Evolutionary conservation across 805 yeast genomes (phyloP), one percentile per base, ranked within the genome.

Genomic region (Pachysolen tannophilus): DNA sequence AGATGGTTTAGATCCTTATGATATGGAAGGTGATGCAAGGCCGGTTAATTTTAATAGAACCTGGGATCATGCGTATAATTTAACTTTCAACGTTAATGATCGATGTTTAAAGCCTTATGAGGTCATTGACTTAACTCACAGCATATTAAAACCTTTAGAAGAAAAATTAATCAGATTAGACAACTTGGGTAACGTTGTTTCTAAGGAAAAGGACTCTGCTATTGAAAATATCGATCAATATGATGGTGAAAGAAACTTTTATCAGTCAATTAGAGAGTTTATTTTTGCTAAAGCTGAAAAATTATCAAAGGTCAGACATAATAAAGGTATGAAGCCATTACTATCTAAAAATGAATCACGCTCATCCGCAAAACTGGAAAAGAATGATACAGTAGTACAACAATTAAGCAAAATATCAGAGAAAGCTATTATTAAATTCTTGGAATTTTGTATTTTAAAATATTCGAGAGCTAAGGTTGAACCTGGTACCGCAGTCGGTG

Each of bases 401-500:
- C 92, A 82, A 55, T 53, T 83, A 21, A 61, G 72, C 43, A 80
- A 82, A 51, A 76, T 92, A 29, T 71, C 94, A 2, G 65, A 69
- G 27, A 52, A 54, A 14, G 66, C 80, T 43, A 72, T 92, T 13
- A 58, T 56, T 11, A 72, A 67, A 44, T 92, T 92, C 59, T 63
- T 92, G 50, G 69, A 72, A 32, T 73, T 82, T 47, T 83, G 97
- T 46, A 67, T 90, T 40, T 63, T 65, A 46, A 92, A 92, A 60
- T 92, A 92, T 52, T 75, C 76, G 36, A 71, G 81, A 46, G 96
- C 98, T 6, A 80, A 79, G 60, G 97, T 92, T 13, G 98, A 92
- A 58, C 98, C 98, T 1, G 98, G 97, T 43, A 92, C 98, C 4
- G 98, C 98, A 3, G 97, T 92, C 37, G 98, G 98, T 46, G 97